Percentiles rank a stretch among this genome's conserved stretches.
These are phyloP conservation scores for Cunninghamia lanceolata DNA, from an alignment of 75 land plant species.

Conservation along the genomic window DNA sequence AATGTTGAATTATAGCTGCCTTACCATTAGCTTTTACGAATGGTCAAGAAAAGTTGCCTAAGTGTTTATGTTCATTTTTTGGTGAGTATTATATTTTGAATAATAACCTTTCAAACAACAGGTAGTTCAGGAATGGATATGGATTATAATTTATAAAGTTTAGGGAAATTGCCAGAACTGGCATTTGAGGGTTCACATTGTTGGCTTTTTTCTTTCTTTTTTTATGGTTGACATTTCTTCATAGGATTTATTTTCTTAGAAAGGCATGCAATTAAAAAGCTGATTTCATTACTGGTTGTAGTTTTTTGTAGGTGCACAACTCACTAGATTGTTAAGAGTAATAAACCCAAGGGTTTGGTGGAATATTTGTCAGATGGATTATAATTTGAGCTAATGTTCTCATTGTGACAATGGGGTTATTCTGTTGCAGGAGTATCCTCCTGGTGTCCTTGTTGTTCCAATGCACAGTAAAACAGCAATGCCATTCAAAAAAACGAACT, in stretches of 20 bases:
- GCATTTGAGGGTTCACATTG: background rate
- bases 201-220: background rate
- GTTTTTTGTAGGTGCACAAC: background rate
- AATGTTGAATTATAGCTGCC: background rate
- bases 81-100: background rate
- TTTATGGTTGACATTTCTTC: background rate
- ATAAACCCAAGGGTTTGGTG: background rate
- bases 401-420: constrained; percentile 1
- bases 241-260: background rate
- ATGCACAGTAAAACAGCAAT: constrained; percentile 68
- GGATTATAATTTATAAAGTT: background rate
- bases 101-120: background rate
- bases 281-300: background rate
- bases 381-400: background rate
- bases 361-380: background rate
- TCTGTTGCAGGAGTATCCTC: constrained; percentile 80
- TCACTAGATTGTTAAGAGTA: background rate
- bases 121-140: background rate
- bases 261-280: background rate
- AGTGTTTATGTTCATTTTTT: background rate
- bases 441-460: constrained; percentile 72
- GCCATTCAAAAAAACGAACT: constrained; percentile 87
- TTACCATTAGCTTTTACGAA: background rate
- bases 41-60: background rate
- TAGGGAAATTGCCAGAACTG: background rate